phyloP scores from a whole-genome alignment of 306 rosid species.

The Ziziphus jujuba region DNA sequence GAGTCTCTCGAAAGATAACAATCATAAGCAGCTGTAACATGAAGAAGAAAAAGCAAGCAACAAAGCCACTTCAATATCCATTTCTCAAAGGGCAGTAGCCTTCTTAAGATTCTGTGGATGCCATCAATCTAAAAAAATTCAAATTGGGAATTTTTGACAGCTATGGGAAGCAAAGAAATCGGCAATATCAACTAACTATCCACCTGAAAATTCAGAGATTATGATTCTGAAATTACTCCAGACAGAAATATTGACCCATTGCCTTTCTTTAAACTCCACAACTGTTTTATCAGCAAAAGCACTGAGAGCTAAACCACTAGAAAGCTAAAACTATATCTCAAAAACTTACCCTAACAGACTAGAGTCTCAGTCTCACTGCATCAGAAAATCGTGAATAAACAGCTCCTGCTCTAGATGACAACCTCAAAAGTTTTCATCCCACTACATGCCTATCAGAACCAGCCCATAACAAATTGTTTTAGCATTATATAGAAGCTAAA shows the following conservation, averaged over 20 bases:
- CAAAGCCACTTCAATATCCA: background rate
- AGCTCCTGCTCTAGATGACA: background rate
- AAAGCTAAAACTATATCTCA: background rate
- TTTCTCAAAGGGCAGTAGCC: background rate
- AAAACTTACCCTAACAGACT: background rate
- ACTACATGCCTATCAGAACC: background rate
- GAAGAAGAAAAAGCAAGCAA: background rate
- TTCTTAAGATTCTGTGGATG: background rate
- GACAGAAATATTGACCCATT: slow-evolving; percentile 14
- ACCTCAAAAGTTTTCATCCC: no score
- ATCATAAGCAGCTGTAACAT: background rate
- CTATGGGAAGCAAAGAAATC: background rate
- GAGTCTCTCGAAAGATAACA: background rate
- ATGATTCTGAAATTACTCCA: no score
- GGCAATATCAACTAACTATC: background rate
- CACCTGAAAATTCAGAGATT: no score
- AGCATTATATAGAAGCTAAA: slow-evolving; percentile 1
- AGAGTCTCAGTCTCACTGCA: background rate
- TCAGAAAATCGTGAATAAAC: background rate
- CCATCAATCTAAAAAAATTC: no score
- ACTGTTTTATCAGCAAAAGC: background rate
- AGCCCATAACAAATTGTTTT: background rate
- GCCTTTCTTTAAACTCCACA: background rate
- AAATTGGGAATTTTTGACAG: background rate
- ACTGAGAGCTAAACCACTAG: background rate